Percentiles rank a stretch among this genome's conserved stretches.
phyloP scores from a whole-genome alignment of 805 yeast species.

The Candida pini region DNA sequence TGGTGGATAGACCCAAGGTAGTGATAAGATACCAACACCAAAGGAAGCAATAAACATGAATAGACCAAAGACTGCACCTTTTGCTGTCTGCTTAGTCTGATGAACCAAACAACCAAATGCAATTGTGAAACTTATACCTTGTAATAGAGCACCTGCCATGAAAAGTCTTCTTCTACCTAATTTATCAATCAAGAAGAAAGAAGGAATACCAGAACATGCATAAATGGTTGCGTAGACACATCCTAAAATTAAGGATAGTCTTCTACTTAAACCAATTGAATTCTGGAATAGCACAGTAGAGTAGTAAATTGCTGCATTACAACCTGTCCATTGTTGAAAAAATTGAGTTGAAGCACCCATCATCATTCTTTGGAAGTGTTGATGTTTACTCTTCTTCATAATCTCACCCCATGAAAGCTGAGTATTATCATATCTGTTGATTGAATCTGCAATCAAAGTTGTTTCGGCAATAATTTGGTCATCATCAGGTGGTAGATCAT shows the following conservation, averaged over 20 bases:
- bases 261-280: slow-evolving; percentile 42
- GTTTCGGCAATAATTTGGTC: slow-evolving; percentile 17
- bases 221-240: slow-evolving; percentile 58
- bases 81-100: slow-evolving; percentile 35
- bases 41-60: slow-evolving; percentile 52
- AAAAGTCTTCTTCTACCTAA: slow-evolving; percentile 58
- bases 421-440: slow-evolving; percentile 25
- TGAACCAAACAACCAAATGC: slow-evolving; percentile 42
- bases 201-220: slow-evolving; percentile 52
- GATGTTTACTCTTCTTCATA: slow-evolving; percentile 41
- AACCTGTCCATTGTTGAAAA: slow-evolving; percentile 65
- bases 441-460: slow-evolving; percentile 27
- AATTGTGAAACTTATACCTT: slow-evolving; percentile 39
- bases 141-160: slow-evolving; percentile 40
- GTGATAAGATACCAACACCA: slow-evolving; percentile 38
- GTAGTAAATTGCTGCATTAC: slow-evolving; percentile 64
- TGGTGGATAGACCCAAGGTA: slow-evolving; percentile 57
- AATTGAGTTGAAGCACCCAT: slow-evolving; percentile 61
- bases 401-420: slow-evolving; percentile 37
- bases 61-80: slow-evolving; percentile 60
- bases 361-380: slow-evolving; percentile 52
- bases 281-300: slow-evolving; percentile 47
- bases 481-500: slow-evolving; percentile 25
- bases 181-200: slow-evolving; percentile 50
- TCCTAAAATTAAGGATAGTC: slow-evolving; percentile 52